Evolutionary conservation across 306 rosid species (phyloP).

Genomic region (Prunus kanzakura): DNA sequence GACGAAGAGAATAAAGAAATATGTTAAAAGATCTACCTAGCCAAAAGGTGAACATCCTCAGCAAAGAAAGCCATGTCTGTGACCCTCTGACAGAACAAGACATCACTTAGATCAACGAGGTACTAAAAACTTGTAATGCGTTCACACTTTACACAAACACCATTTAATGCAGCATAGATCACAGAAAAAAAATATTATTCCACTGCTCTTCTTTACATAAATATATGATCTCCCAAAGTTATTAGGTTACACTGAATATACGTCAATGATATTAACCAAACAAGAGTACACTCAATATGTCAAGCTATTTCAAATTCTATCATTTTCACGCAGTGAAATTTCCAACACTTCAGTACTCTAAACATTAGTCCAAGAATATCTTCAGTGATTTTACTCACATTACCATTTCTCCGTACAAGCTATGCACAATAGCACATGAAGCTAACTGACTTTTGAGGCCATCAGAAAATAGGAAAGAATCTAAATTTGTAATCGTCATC

Average conservation of each 20-base stretch:
- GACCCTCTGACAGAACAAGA: constrained; percentile 74
- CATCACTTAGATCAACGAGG: constrained; percentile 18
- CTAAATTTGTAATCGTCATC: background rate
- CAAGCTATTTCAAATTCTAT: background rate
- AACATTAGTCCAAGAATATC: background rate
- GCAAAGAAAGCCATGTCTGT: constrained; percentile 98
- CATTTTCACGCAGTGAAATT: background rate
- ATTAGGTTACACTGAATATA: no score
- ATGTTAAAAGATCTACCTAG: constrained; percentile 59
- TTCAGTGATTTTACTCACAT: background rate
- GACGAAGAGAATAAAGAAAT: background rate
- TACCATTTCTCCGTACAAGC: background rate
- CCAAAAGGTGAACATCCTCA: constrained; percentile 97
- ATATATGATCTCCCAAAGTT: background rate
- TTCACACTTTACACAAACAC: constrained; percentile 8
- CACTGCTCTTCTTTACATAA: background rate
- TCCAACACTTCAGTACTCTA: background rate
- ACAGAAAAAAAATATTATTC: background rate
- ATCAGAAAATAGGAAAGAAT: background rate
- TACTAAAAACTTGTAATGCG: background rate
- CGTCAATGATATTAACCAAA: background rate
- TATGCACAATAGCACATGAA: background rate
- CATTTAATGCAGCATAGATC: background rate
- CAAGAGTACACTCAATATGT: background rate
- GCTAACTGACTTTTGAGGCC: background rate